Conservation (phyloP, 176 grass and related monocot genomes). For the Musa beccarii region DNA sequence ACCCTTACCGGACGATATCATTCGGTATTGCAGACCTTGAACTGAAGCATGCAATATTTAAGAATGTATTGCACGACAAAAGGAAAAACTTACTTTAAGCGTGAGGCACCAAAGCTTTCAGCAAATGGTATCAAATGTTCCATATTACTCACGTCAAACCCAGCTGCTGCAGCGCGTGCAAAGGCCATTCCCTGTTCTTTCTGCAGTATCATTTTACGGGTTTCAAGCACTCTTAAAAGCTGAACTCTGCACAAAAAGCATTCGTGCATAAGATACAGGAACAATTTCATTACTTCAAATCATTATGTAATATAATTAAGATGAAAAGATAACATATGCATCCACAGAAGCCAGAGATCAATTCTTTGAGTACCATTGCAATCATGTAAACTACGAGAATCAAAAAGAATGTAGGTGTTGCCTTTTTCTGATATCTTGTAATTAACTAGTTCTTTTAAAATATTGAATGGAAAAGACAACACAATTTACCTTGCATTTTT, state of each 20-base stretch:
- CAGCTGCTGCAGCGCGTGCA: slow-evolving; percentile 35
- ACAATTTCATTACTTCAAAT: slow-evolving; percentile 9
- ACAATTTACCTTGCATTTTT: neutral
- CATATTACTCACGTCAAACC: no score
- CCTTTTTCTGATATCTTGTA: neutral
- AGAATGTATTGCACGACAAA: neutral
- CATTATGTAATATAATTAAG: neutral
- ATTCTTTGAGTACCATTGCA: neutral
- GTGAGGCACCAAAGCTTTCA: no score
- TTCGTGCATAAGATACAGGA: neutral
- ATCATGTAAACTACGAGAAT: neutral
- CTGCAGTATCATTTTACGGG: slow-evolving; percentile 61
- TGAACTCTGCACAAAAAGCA: slow-evolving; percentile 54
- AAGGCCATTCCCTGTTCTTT: slow-evolving; percentile 99
- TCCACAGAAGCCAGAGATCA: neutral
- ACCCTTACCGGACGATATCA: no score
- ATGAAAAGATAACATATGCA: no score
- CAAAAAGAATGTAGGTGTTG: neutral
- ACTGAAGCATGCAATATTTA: neutral
- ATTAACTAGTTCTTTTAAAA: neutral
- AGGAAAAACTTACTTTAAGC: slow-evolving; percentile 3
- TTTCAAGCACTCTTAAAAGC: slow-evolving; percentile 77
- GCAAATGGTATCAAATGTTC: no score
- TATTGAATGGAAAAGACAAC: neutral
- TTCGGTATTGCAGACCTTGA: no score